Evolutionary conservation across 192 early-diverging fungal species (phyloP).

Genomic region (Podila epicladia): DNA sequence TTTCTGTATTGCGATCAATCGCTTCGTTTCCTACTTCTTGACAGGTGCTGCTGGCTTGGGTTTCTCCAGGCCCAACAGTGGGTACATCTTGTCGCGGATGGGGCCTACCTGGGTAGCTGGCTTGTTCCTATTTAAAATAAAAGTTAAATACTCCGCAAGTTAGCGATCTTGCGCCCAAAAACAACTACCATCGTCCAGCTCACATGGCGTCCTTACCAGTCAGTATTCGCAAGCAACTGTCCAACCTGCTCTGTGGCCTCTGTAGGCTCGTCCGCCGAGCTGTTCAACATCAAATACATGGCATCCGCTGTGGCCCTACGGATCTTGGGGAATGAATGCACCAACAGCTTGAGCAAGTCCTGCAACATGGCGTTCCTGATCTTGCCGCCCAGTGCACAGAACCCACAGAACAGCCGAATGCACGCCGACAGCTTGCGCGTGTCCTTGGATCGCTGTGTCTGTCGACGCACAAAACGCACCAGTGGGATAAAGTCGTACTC

Average conservation of each 20-base stretch:
- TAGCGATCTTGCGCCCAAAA: conserved; percentile 4
- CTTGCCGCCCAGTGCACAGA: conserved; percentile 51
- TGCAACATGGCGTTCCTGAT: conserved; percentile 63
- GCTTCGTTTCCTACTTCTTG: neutral
- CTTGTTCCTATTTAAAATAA: conserved; percentile 45
- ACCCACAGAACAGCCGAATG: conserved; percentile 69
- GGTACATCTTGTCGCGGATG: conserved; percentile 56
- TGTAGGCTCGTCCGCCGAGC: conserved; percentile 58
- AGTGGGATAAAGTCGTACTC: conserved; percentile 37
- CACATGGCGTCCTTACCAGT: conserved; percentile 62
- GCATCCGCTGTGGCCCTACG: conserved; percentile 75
- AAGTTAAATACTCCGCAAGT: conserved; percentile 6
- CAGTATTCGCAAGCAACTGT: conserved; percentile 68
- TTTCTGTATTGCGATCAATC: too few species aligned
- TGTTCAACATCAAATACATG: conserved; percentile 71
- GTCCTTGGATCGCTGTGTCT: conserved; percentile 54
- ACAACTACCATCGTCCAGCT: too few species aligned
- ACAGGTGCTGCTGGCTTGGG: conserved; percentile 20
- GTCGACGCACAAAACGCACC: conserved; percentile 24
- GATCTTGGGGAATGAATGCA: conserved; percentile 83
- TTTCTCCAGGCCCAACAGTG: conserved; percentile 37
- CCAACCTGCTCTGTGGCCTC: conserved; percentile 62
- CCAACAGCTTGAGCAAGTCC: conserved; percentile 70
- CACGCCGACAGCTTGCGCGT: conserved; percentile 70
- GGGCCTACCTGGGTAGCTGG: conserved; percentile 56